Base-by-base conservation (phyloP, 768 basidiomycete species). In the Auriculariales sp. region DNA sequence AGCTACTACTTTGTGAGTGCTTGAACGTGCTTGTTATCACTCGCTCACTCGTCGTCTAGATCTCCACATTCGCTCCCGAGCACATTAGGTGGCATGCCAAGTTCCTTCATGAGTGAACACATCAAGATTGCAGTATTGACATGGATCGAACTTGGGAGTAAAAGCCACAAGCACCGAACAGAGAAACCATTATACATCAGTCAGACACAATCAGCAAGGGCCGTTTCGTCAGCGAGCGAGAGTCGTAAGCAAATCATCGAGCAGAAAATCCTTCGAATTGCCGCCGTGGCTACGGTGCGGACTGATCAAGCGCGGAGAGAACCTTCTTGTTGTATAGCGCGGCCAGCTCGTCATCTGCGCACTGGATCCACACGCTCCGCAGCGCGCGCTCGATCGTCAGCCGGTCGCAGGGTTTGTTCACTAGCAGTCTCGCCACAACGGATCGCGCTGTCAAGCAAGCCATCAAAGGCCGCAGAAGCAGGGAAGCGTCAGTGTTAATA, bases 31-130 rank as follows among this genome's bases (percentile, higher is more conserved):
- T 35, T 17, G 10, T 11, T 12, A 17, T 27, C n/a, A 15, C 4
- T 36, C 17, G 15, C 9, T 5, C 31, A 17, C 25, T 35, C 31
- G 15, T 30, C 27, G 48, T 53, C 24, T 47, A 91, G 89, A 83
- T 95, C 36, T 90, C 91, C 1, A 91, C 88, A 2, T 94, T 94
- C 59, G 83, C 79, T 15, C 71, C 81, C 10, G 92, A 92, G 56
- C 94, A 99, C 58, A 72, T 98, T 55, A 82, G 81, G 48, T 97
- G 83, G 71, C 93, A 97, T 55, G 88, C 90, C 24, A 82, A 85
- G 60, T 83, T 83, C 65, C 70, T 97, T 55, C 89, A 88, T 59
- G 81, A 81, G 17, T 86, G 54, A 66, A 50, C 36, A n/a, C n/a
- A n/a, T 7, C 10, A 29, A 33, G 3, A 34, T 28, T 49, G 34